Evolutionary conservation across 495 filamentous ascomycete genomes (phyloP), one percentile per base, ranked within the genome.

Genomic region (Trichoderma erinaceum): DNA sequence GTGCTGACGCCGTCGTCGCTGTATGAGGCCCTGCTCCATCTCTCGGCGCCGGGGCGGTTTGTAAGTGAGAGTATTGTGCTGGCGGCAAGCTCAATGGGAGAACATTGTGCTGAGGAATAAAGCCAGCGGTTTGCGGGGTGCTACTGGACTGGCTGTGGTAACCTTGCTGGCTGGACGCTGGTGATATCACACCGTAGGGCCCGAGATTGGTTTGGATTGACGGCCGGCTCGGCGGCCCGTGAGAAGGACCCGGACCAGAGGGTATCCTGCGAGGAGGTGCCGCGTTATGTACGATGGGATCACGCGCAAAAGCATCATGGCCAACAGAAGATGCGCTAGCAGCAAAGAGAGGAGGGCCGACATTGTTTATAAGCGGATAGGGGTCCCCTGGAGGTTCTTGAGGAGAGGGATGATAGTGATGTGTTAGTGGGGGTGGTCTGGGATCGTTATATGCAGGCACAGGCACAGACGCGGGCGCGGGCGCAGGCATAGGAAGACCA

Each of bases 61-160:
- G 77, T 68, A 25, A 75, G 68, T 1, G 77, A 75, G 25, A 80
- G 66, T 81, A 86, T 52, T 83, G 82, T 18, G 85, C 84, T 27
- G 78, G 85, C 21, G 85, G 85, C 21, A 87, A 76, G 65, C 78
- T 82, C 66, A 88, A 88, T 10, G 83, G 77, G 13, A 84, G 75
- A 64, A 86, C 81, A 66, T 83, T 84, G 68, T 83, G 80, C 32
- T 84, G 81, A 25, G 75, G 73, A 1, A 83, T 83, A 69, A 79
- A 87, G 25, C 73, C 68, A 8, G 76, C 72, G 29, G 81, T 79
- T 66, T 83, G 80, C 10, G 81, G 79, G 2, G 81, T 82, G 63
- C 71, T 77, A 41, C 70, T 70, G 18, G 80, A 69, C 63, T 82
- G 82, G 66, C 75, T 76, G 70, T 81, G 80, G 61, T 83, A 86